Base-by-base conservation (phyloP, 495 filamentous ascomycete species). In the Zalerion maritima region DNA sequence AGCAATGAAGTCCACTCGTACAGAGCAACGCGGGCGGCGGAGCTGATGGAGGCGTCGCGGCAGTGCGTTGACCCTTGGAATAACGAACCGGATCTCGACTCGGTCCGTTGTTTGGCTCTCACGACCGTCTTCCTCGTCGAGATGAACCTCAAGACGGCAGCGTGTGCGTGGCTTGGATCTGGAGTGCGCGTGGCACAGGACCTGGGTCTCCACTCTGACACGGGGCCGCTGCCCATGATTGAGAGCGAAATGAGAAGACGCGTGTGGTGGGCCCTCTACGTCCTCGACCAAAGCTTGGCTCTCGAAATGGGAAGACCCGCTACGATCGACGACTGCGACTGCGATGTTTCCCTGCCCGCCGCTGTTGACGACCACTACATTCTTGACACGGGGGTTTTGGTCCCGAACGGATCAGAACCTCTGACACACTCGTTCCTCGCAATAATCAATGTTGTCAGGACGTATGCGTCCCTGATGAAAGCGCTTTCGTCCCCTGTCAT, bases 191-290 rank as follows among this genome's bases (percentile, higher is more conserved):
- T 84, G 23, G 77, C 81, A 0, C 89, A 94, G 54, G 83, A 91
- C 46, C 70, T 94, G 34, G 87, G 85, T 3, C 57, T 97, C 15
- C 75, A 96, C 41, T 61, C 69, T 14, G 84, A 94, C 37, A 69
- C 66, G 10, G 78, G 72, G 1, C 67, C 76, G 5, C 78, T 75
- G 73, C 60, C 74, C 7, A 57, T 75, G 8, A 55, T 92, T 10
- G 89, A 96, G 49, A 71, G 64, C n/a, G 91, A 94, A 44, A 86
- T 83, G 74, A 66, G 86, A 29, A 67, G 80, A 32, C 68, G 89
- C 27, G 71, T 92, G 8, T 97, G 89, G 89, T 97, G 89, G 89
- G 71, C 79, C 18, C 71, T 94, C 35, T 96, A 94, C 52, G 71
- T 78, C 26, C 82, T 84, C 59, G 89, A 97, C 57, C 71, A 89